A percentile compares a stretch with the other conserved stretches of the same genome.
Conservation (phyloP, 2,329 filamentous ascomycete genomes). For the Aspergillus pseudotamarii region DNA sequence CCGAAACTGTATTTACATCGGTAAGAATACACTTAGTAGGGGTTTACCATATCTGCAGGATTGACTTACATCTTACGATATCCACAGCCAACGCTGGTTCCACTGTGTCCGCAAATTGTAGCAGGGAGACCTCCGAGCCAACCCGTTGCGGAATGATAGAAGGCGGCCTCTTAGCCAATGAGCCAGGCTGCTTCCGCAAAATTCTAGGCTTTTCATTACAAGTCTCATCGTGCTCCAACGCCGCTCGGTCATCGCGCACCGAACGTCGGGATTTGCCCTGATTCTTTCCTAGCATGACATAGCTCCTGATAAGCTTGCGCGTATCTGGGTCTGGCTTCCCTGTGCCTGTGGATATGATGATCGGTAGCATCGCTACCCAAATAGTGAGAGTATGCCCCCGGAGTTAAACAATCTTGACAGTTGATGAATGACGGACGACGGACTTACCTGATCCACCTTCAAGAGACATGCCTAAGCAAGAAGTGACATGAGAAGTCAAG, state of each 20-base stretch:
- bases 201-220: neutral
- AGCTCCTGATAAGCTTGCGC: constrained; percentile 43
- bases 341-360: constrained; percentile 4
- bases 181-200: constrained; percentile 12
- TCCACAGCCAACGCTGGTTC: neutral
- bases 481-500: neutral
- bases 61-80: neutral
- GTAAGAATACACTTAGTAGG: neutral
- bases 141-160: neutral
- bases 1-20: constrained; percentile 1
- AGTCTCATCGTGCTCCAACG: neutral
- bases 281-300: constrained; percentile 51
- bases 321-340: constrained; percentile 31
- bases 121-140: neutral
- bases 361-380: neutral
- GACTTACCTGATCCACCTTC: neutral
- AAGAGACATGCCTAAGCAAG: neutral
- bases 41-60: neutral
- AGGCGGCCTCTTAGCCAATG: constrained; percentile 8
- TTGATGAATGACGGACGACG: neutral
- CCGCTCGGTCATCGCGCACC: neutral
- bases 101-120: neutral
- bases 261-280: constrained; percentile 27
- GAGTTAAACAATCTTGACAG: too few species aligned
- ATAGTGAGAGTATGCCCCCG: neutral